Percentiles rank a stretch among this genome's conserved stretches.
Conservation (phyloP, 2,329 filamentous ascomycete species). For the Talaromyces sp. region DNA sequence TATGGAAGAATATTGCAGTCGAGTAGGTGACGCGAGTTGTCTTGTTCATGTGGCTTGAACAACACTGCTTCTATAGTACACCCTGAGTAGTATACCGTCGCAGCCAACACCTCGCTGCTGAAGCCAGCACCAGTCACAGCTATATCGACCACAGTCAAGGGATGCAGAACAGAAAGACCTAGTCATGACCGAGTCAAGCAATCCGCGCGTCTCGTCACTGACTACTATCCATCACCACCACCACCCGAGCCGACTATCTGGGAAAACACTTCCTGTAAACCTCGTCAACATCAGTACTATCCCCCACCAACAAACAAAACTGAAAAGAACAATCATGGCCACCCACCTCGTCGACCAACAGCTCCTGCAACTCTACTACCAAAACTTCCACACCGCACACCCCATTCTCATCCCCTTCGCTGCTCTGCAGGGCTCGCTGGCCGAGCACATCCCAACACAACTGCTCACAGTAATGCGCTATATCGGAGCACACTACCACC, state of each 20-base stretch:
- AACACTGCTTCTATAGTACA: too few species aligned
- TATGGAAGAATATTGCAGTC: too few species aligned
- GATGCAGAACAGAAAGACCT: background rate
- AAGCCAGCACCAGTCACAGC: too few species aligned
- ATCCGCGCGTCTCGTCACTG: background rate
- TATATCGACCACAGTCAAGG: background rate
- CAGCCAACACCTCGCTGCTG: too few species aligned
- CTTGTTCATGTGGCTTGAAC: too few species aligned
- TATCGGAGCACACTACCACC: constrained; percentile 47
- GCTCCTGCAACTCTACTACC: constrained; percentile 45
- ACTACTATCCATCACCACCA: background rate
- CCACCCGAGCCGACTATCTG: background rate
- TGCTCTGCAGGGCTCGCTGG: constrained; percentile 19
- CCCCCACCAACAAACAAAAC: background rate
- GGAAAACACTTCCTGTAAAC: background rate
- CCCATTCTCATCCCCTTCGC: constrained; percentile 46
- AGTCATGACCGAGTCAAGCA: background rate
- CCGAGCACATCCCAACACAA: constrained; percentile 34
- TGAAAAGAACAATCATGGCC: background rate
- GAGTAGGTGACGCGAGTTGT: too few species aligned
- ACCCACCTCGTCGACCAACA: constrained; percentile 17
- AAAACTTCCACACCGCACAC: constrained; percentile 47
- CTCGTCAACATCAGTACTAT: background rate
- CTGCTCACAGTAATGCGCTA: constrained; percentile 46
- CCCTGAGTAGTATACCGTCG: too few species aligned